A percentile compares a stretch with the other conserved stretches of the same genome.
phyloP scores from a whole-genome alignment of 108 stramenopile species.

The Pseudonitzschia multiseries region DNA sequence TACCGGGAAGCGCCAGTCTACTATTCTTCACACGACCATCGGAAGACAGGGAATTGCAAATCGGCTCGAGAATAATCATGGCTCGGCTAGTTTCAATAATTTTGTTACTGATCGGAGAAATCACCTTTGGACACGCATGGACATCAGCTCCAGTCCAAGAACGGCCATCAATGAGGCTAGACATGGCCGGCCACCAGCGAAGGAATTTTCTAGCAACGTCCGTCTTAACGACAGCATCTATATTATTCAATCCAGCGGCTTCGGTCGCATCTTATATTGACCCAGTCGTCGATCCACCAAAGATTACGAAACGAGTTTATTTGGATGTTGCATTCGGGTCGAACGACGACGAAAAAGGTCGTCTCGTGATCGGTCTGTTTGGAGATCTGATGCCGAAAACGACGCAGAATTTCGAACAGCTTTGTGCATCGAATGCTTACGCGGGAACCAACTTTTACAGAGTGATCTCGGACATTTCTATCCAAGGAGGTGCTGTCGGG shows the following conservation, averaged over 20 bases:
- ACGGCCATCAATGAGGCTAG: background rate
- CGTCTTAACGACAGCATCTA: background rate
- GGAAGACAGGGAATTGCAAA: no score
- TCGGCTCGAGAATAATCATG: background rate
- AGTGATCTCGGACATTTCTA: constrained; percentile 55
- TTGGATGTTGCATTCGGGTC: constrained; percentile 48
- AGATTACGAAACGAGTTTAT: constrained; percentile 59
- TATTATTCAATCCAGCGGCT: background rate
- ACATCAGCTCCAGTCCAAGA: background rate
- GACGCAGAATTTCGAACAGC: constrained; percentile 50
- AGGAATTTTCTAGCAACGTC: constrained; percentile 7
- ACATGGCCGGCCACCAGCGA: background rate
- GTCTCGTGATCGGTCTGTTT: constrained; percentile 61
- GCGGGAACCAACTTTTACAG: constrained; percentile 64
- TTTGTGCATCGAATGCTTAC: constrained; percentile 54
- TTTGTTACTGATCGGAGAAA: background rate
- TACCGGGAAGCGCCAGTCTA: background rate
- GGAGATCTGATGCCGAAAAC: constrained; percentile 66
- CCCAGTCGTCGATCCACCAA: constrained; percentile 46
- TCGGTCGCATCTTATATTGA: constrained; percentile 52
- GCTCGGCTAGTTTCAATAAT: background rate
- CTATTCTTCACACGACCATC: background rate
- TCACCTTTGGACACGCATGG: background rate
- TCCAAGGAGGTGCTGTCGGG: constrained; percentile 77
- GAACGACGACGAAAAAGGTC: constrained; percentile 24